Base-by-base conservation (phyloP, 108 stramenopile genomes). In the Schizochytrium sp. region DNA sequence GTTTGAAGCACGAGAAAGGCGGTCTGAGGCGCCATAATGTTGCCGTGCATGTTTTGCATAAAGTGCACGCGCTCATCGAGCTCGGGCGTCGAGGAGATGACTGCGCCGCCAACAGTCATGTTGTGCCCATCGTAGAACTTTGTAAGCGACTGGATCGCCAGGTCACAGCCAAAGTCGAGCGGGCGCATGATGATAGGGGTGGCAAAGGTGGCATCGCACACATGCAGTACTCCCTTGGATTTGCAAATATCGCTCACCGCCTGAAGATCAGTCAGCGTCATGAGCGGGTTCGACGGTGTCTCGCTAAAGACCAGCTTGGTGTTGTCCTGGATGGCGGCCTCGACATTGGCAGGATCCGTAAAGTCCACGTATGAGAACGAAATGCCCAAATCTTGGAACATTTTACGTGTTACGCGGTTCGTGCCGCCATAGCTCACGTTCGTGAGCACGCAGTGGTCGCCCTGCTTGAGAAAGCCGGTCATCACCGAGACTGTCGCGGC, bases 391-490 rank as follows among this genome's bases (percentile, higher is more conserved):
- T 91, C 92, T 25, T 89, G 57, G 87, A 95, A 95, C 87, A 95
- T 94, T 58, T 94, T 92, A 41, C 96, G 92, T 59, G 95, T 94
- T 44, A 94, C 95, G 83, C 95, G 94, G 89, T 95, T 96, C 57
- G 96, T 96, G 60, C 95, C 96, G 21, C 95, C 96, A 89, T 96
- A 96, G 57, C 94, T 94, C 93, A 95, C 95, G 88, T 96, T 94
- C 88, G 95, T 95, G 69, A 95, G 94, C 88, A 96, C 94, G 76
- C 95, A 95, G 87, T 96, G 95, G 91, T 96, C 95, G 19, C 95
- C 95, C 19, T 93, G 87, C 58, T 95, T 94, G 92, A 96, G 94
- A 87, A 95, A 95, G 23, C 94, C 95, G 72, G 94, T 94, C 93
- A 95, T 95, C 87, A 92, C 91, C 4, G 91, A 87, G 44, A 90